Percentiles rank a stretch among this genome's conserved stretches.
phyloP scores from a whole-genome alignment of 345 rosid genomes.

The Fremontodendron californicum region DNA sequence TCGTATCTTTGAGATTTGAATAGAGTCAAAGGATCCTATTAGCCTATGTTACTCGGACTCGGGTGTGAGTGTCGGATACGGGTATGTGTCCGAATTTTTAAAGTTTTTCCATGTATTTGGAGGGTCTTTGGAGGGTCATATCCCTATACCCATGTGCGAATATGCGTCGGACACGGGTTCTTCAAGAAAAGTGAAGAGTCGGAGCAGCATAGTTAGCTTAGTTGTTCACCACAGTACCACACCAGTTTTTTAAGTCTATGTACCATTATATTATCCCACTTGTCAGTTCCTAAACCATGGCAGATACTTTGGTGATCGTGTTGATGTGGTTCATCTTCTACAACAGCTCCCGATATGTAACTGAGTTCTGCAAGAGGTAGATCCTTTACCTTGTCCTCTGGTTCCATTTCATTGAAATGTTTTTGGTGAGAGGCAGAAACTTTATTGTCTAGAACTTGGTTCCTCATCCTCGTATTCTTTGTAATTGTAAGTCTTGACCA shows the following conservation, averaged over 20 bases:
- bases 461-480: background rate
- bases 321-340: slow-evolving; percentile 79
- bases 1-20: background rate
- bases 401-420: slow-evolving; percentile 4
- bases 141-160: too few relatives aligned
- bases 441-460: background rate
- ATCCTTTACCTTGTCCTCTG: background rate
- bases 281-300: slow-evolving; percentile 38
- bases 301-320: slow-evolving; percentile 77
- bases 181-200: too few relatives aligned
- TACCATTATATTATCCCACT: slow-evolving; percentile 6
- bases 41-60: background rate
- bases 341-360: slow-evolving; percentile 60
- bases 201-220: too few relatives aligned
- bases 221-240: too few relatives aligned
- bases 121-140: too few relatives aligned
- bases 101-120: too few relatives aligned
- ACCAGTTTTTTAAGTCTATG: background rate
- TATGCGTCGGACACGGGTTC: too few relatives aligned
- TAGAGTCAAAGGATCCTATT: background rate
- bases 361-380: slow-evolving; percentile 62
- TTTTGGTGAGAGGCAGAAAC: background rate
- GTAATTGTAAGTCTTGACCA: background rate
- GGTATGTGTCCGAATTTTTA: too few relatives aligned
- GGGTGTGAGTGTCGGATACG: too few relatives aligned